Base-by-base conservation (phyloP, 2,329 filamentous ascomycete species). In the Thelonectria discophora region DNA sequence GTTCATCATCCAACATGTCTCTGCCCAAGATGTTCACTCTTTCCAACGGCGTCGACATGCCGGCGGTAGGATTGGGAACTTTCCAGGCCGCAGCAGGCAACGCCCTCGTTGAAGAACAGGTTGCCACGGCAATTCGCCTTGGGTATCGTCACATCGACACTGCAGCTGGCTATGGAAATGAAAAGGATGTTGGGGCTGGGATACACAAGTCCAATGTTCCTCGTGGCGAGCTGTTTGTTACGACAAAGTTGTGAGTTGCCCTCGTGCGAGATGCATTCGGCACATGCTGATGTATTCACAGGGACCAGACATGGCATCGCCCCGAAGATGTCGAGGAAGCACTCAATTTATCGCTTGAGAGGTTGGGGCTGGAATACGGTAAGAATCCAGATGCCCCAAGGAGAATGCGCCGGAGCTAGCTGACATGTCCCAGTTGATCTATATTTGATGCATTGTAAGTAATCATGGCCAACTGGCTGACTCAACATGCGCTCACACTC, bases 381-480 rank as follows among this genome's bases (percentile, higher is more conserved):
- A 46, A 53, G n/a, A 20, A 43, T 3, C 18, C 40, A 20, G n/a
- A 43, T 43, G 4, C 3, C 18, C 4, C 18, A 10, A 34, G 6
- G 15, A 24, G 15, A 17, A 30, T 17, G 11, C 11, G 13, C 12
- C 15, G 11, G 7, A 10, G 10, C 40, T 43, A 17, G 17, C n/a
- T 18, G 18, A 43, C 18, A 43, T 20, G 9, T 46, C 9, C n/a
- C 2, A 46, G 27, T 54, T 46, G 40, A 54, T 20, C 13, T 45
- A n/a, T 34, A 24, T 4, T 20, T 43, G 40, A 54, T 34, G 51
- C 51, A 54, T 32, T 37, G 51, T 54, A 43, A 21, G 39, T 54
- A 11, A 21, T 15, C 13, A 47, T 47, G 30, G 12, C 11, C 43
- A 46, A 46, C 40, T 9, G 13, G 17, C 40, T 17, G 42, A 10